A percentile compares a stretch with the other conserved stretches of the same genome.
These are phyloP conservation scores for Vigna radiata DNA, from an alignment of 306 rosid species.

Conservation along the genomic window DNA sequence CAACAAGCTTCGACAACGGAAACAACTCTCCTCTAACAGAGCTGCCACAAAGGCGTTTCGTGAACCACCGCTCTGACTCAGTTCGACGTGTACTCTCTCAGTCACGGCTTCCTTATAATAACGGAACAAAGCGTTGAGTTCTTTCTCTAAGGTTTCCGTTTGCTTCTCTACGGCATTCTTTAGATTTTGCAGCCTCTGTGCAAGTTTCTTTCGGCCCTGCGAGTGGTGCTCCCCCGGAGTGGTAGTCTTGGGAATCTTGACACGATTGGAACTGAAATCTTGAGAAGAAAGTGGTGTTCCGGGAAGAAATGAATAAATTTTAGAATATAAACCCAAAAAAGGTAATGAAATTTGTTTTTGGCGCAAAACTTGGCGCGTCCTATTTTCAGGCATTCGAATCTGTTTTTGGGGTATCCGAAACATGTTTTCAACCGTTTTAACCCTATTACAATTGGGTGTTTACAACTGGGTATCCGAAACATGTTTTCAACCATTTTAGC, in stretches of 20 bases:
- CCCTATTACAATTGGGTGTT: too few relatives aligned
- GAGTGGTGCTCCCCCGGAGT: background rate
- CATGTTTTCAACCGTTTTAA: too few relatives aligned
- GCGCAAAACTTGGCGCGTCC: too few relatives aligned
- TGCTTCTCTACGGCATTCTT: slow-evolving; percentile 55
- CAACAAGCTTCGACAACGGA: slow-evolving; percentile 76
- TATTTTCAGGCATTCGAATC: too few relatives aligned
- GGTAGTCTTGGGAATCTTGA: background rate
- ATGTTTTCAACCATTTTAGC: too few relatives aligned
- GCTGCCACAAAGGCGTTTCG: slow-evolving; percentile 58
- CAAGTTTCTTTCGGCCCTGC: slow-evolving; percentile 67
- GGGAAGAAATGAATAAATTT: too few relatives aligned
- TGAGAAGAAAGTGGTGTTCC: background rate
- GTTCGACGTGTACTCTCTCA: slow-evolving; percentile 50
- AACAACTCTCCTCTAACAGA: slow-evolving; percentile 83
- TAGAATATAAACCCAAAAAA: too few relatives aligned
- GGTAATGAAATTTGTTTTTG: too few relatives aligned
- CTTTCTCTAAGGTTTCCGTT: slow-evolving; percentile 53
- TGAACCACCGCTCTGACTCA: slow-evolving; percentile 47
- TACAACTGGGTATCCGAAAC: too few relatives aligned
- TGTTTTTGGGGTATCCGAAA: too few relatives aligned
- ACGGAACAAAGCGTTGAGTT: slow-evolving; percentile 65
- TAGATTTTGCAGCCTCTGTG: slow-evolving; percentile 31
- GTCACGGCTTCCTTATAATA: slow-evolving; percentile 60
- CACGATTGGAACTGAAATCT: too few relatives aligned